These are phyloP conservation scores for Taxillus chinensis DNA, from an alignment of 164 flowering plant genomes.

Conservation along the genomic window DNA sequence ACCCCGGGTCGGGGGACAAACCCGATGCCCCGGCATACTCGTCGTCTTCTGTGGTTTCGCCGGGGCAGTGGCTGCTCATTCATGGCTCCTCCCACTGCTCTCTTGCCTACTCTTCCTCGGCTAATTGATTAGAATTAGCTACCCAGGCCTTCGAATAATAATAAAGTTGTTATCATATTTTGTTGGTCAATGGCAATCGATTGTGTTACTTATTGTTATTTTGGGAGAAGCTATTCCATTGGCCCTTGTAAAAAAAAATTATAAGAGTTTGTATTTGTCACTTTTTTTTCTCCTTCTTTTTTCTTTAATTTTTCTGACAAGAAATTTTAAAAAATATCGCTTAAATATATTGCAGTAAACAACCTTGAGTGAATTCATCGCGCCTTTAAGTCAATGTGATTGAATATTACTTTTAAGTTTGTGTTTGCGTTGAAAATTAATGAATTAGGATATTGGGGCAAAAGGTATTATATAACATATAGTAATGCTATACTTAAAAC, in stretches of 20 bases:
- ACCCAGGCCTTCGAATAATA: not conserved
- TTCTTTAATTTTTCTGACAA: too few relatives aligned
- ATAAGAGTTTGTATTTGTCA: not conserved
- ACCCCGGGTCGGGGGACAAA: slow-evolving; percentile 10
- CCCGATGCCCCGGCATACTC: slow-evolving; percentile 19
- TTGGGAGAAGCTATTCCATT: not conserved
- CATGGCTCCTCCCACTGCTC: slow-evolving; percentile 57
- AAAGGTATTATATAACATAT: too few relatives aligned
- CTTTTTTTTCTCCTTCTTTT: too few relatives aligned
- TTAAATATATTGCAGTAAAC: too few relatives aligned
- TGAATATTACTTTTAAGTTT: too few relatives aligned
- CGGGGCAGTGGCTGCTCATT: slow-evolving; percentile 33
- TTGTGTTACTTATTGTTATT: not conserved
- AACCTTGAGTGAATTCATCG: too few relatives aligned
- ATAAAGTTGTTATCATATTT: not conserved
- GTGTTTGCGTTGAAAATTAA: too few relatives aligned
- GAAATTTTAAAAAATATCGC: too few relatives aligned
- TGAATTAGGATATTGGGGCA: too few relatives aligned
- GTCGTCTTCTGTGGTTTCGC: slow-evolving; percentile 35
- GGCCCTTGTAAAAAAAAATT: not conserved
- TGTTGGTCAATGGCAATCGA: not conserved
- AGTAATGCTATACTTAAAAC: too few relatives aligned
- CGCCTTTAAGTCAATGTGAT: too few relatives aligned
- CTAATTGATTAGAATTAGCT: slow-evolving; percentile 4
- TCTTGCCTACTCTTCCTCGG: slow-evolving; percentile 46